Percentiles rank a stretch among this genome's conserved stretches.
Evolutionary conservation across 2,329 filamentous ascomycete species (phyloP).

Genomic region (Cytospora paraplurivora): DNA sequence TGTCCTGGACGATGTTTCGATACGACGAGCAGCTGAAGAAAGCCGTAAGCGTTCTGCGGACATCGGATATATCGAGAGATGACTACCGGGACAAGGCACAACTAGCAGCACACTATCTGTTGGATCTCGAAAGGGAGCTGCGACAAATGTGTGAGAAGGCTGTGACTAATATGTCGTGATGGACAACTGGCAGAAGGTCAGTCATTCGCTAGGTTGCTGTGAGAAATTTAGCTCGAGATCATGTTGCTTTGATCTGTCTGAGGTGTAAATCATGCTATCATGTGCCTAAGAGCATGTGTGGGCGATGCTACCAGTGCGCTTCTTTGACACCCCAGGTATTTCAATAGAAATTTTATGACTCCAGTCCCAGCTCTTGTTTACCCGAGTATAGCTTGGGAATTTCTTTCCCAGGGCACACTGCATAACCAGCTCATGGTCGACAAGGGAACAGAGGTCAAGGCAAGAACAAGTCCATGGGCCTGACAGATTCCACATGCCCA

Average conservation of each 20-base stretch:
- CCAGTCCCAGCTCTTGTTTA: no score
- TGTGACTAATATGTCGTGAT: background rate
- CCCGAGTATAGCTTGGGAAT: no score
- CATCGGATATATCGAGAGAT: background rate
- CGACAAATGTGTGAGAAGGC: background rate
- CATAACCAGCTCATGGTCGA: background rate
- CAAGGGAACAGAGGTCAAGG: background rate
- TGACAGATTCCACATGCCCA: background rate
- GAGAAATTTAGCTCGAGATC: background rate
- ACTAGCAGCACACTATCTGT: background rate
- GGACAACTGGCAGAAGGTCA: background rate
- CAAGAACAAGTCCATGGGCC: background rate
- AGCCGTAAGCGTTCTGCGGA: background rate
- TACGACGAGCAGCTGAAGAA: background rate
- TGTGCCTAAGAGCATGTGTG: no score
- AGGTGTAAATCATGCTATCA: no score
- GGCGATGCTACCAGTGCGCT: no score
- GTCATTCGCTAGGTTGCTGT: background rate
- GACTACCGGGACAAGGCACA: conserved; percentile 2
- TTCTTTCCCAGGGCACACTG: background rate
- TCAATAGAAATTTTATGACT: no score
- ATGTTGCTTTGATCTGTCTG: no score
- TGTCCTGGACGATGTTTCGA: background rate
- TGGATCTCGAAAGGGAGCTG: conserved; percentile 6
- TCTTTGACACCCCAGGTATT: no score